These are phyloP conservation scores for Sporothrix mexicana DNA, from an alignment of 2,329 filamentous ascomycete genomes.

Conservation along the genomic window DNA sequence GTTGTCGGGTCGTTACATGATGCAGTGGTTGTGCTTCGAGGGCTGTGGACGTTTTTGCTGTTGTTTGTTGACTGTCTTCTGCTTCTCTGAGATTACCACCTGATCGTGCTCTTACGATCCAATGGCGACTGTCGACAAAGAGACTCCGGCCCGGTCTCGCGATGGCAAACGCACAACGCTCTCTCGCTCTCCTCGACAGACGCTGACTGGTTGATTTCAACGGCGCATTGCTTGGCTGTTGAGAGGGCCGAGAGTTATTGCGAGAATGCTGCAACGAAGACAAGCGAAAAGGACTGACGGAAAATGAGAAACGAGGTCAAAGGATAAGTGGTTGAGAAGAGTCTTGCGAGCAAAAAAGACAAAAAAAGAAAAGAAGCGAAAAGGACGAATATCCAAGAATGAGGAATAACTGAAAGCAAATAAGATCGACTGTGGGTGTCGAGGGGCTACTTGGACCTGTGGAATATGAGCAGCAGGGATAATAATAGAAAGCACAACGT, in stretches of 20 bases:
- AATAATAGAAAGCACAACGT: constrained; percentile 19
- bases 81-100: background rate
- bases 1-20: constrained; percentile 15
- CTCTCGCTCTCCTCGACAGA: constrained; percentile 26
- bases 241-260: background rate
- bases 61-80: background rate
- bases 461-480: constrained; percentile 17
- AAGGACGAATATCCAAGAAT: constrained; percentile 4
- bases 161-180: constrained; percentile 1
- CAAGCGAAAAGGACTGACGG: background rate
- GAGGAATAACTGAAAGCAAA: constrained; percentile 19
- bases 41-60: background rate
- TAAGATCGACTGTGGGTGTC: constrained; percentile 19
- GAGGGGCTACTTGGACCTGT: background rate
- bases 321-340: background rate
- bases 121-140: background rate
- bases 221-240: constrained; percentile 20
- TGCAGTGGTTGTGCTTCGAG: background rate
- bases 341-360: background rate
- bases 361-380: background rate
- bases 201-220: background rate
- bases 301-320: background rate
- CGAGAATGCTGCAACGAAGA: background rate
- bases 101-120: constrained; percentile 1
- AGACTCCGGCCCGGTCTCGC: background rate